Evolutionary conservation across 2,329 filamentous ascomycete species (phyloP), one percentile per base, ranked within the genome.

Genomic region (Alternaria consortialis): DNA sequence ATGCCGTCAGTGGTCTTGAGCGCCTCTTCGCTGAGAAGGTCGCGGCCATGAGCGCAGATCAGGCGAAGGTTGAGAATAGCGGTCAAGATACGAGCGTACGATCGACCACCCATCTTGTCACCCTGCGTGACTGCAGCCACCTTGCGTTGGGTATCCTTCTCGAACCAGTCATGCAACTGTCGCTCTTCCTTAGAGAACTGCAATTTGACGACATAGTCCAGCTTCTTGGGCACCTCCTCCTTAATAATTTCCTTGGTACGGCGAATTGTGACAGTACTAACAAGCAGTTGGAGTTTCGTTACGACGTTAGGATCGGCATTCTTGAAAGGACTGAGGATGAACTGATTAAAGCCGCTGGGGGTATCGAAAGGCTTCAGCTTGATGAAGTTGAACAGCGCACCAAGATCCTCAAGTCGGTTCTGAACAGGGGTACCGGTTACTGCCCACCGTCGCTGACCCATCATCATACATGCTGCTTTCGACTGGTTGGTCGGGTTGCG

Each of bases 371-470:
- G 94, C 70, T 89, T 88, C 13, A 98, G 83, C 13, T 91, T 88
- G 42, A 98, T 82, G 65, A 98, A 98, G 32, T 90, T 91, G 60
- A 97, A 88, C 3, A 98, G 83, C 1, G 94, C 91, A 13, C 92
- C 91, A 23, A 98, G 84, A 76, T 99, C 95, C 29, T 93, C 72
- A 2, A 98, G 84, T 4, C 92, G 90, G 74, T 99, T 99, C 79
- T 98, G 94, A 8, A 98, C 92, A 0, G 94, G 95, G 0, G 95
- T 98, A 56, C 94, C 95, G 0, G 95, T 98, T n/a, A 98, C 92
- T 3, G 94, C 94, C 95, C 95, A 99, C 34, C 94, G 90, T 32
- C 94, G 88, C 73, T 91, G 87, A 2, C 93, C 92, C 62, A 91
- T 86, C 3, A 98, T 83, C 20, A 88, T 86, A 66, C 93, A 94